These are phyloP conservation scores for Auriscalpium vulgare DNA, from an alignment of 768 basidiomycete genomes.

Conservation along the genomic window DNA sequence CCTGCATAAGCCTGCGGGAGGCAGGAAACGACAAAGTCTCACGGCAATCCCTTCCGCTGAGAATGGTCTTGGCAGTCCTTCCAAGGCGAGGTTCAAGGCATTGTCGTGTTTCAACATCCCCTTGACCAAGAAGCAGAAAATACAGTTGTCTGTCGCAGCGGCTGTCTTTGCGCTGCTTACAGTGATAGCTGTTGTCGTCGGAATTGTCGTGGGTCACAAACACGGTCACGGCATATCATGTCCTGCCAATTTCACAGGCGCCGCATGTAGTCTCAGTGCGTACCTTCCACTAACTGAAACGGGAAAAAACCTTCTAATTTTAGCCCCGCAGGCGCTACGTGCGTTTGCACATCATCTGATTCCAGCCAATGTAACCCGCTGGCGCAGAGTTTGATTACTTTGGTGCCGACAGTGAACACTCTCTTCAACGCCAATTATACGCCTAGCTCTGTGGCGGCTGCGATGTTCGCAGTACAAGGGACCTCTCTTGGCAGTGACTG, in stretches of 20 bases:
- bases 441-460: constrained; percentile 32
- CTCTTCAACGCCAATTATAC: constrained; percentile 42
- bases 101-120: neutral
- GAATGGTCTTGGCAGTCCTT: neutral
- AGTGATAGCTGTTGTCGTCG: constrained; percentile 35
- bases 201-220: constrained; percentile 31
- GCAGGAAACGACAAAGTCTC: constrained; percentile 2
- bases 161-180: constrained; percentile 22
- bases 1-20: neutral
- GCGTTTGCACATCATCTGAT: constrained; percentile 45
- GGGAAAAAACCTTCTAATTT: neutral
- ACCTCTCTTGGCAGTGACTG: constrained; percentile 37
- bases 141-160: constrained; percentile 8
- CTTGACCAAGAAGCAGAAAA: constrained; percentile 8
- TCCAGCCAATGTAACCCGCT: constrained; percentile 41
- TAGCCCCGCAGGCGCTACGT: constrained; percentile 43
- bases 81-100: constrained; percentile 4
- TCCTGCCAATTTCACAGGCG: constrained; percentile 37
- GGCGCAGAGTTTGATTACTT: constrained; percentile 42
- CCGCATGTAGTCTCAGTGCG: constrained; percentile 49
- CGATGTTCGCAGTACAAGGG: constrained; percentile 45
- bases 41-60: neutral
- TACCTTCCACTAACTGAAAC: neutral
- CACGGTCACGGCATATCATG: constrained; percentile 24
- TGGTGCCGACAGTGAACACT: constrained; percentile 42